These are phyloP conservation scores for Leishmania mexicana DNA, from an alignment of 208 protist species.

Conservation along the genomic window DNA sequence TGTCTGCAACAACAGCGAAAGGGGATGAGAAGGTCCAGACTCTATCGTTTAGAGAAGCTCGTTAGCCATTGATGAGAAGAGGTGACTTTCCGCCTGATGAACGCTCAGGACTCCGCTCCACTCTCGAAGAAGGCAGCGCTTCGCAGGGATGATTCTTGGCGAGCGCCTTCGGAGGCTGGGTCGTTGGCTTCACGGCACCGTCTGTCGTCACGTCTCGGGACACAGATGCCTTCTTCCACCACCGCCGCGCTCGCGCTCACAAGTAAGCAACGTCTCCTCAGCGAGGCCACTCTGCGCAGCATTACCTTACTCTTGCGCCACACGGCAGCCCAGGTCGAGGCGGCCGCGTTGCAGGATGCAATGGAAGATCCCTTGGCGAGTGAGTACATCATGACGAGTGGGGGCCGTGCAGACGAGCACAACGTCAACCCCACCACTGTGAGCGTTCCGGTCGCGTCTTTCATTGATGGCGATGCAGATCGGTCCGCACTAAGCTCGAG, in stretches of 20 bases:
- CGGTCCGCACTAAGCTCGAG: background rate
- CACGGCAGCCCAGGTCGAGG: conserved; percentile 16
- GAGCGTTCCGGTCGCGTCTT: background rate
- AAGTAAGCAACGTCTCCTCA: conserved; percentile 23
- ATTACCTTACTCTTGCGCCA: conserved; percentile 10
- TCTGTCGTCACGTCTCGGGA: background rate
- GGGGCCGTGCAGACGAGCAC: conserved; percentile 14
- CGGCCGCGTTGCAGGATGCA: conserved; percentile 10
- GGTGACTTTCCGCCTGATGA: background rate
- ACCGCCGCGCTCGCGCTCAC: conserved; percentile 19
- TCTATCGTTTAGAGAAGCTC: background rate
- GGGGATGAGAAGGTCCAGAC: background rate
- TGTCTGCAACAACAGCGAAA: background rate
- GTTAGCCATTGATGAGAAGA: background rate
- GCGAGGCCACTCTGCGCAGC: conserved; percentile 12
- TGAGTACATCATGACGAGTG: conserved; percentile 26
- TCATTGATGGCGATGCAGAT: background rate
- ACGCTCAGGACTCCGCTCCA: background rate
- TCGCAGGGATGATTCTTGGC: background rate
- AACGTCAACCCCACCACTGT: background rate
- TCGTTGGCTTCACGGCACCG: background rate
- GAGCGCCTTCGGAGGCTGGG: background rate
- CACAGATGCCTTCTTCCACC: background rate
- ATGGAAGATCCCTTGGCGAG: conserved; percentile 27
- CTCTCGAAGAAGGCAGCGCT: background rate